Percentiles rank a stretch among this genome's conserved stretches.
Evolutionary conservation across 2,329 filamentous ascomycete species (phyloP).

Genomic region (Coniochaeta sp.): DNA sequence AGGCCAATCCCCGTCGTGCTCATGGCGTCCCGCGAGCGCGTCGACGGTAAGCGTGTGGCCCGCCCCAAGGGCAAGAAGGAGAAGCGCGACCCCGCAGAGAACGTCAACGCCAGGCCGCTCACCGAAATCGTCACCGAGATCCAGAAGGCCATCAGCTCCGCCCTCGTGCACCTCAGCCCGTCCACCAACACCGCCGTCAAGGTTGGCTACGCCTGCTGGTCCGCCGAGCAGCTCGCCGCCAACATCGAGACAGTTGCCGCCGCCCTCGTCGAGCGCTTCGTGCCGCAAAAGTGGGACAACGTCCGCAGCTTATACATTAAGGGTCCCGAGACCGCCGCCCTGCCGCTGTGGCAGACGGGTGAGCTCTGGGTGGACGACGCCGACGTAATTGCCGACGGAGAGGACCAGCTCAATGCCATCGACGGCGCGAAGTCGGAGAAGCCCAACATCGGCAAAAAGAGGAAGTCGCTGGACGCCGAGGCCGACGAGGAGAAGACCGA

Average conservation of each 20-base stretch:
- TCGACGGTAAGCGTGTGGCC: slow-evolving; percentile 51
- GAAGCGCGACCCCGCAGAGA: slow-evolving; percentile 21
- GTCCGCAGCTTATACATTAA: slow-evolving; percentile 84
- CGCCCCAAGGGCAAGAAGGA: slow-evolving; percentile 45
- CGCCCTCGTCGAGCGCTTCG: slow-evolving; percentile 67
- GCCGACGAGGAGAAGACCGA: slow-evolving; percentile 16
- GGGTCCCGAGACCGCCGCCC: slow-evolving; percentile 75
- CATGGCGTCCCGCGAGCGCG: slow-evolving; percentile 52
- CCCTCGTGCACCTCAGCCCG: slow-evolving; percentile 72
- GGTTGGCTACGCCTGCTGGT: slow-evolving; percentile 70
- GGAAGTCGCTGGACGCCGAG: slow-evolving; percentile 36
- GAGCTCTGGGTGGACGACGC: slow-evolving; percentile 84
- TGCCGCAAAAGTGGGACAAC: slow-evolving; percentile 83
- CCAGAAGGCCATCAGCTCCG: slow-evolving; percentile 66
- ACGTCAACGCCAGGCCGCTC: slow-evolving; percentile 44
- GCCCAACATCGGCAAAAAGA: slow-evolving; percentile 59
- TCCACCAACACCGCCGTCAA: slow-evolving; percentile 74
- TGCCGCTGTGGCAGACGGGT: slow-evolving; percentile 91
- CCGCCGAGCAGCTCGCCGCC: slow-evolving; percentile 66
- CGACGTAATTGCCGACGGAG: slow-evolving; percentile 55
- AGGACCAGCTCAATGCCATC: slow-evolving; percentile 39
- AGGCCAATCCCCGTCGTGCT: slow-evolving; percentile 79
- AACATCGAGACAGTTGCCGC: slow-evolving; percentile 71
- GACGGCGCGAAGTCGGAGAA: slow-evolving; percentile 33
- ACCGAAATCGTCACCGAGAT: slow-evolving; percentile 73